Evolutionary conservation across 2,329 filamentous ascomycete species (phyloP).

Genomic region (Colletotrichum graminicola): DNA sequence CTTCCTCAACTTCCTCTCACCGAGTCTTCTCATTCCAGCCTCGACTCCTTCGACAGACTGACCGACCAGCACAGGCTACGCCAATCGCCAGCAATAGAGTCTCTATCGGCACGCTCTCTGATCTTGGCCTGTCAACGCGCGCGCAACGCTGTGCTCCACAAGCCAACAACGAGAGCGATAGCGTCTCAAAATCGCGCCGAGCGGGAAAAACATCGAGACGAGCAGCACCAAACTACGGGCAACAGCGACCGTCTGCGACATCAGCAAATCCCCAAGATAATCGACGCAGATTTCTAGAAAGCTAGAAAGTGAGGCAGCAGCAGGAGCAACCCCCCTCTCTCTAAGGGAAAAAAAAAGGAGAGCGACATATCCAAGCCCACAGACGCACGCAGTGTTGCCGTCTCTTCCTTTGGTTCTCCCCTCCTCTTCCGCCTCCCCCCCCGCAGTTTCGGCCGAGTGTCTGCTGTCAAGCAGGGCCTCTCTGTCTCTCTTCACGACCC

Average conservation of each 20-base stretch:
- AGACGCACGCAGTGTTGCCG: constrained; percentile 31
- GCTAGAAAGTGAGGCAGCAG: constrained; percentile 33
- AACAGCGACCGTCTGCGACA: constrained; percentile 28
- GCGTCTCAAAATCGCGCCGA: constrained; percentile 25
- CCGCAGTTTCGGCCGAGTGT: constrained; percentile 38
- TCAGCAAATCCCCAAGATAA: constrained; percentile 13
- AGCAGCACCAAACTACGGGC: constrained; percentile 34
- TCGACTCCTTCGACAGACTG: constrained; percentile 46
- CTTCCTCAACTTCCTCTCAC: constrained; percentile 53
- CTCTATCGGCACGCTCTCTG: constrained; percentile 42
- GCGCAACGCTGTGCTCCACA: constrained; percentile 41
- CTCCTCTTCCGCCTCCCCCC: background rate
- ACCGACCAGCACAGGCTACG: constrained; percentile 40
- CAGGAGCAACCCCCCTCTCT: constrained; percentile 11
- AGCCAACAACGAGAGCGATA: constrained; percentile 31
- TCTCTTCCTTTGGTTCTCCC: constrained; percentile 36
- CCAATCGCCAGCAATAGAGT: constrained; percentile 41
- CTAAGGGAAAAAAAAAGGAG: constrained; percentile 3
- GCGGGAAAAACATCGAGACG: constrained; percentile 28
- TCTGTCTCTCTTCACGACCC: constrained; percentile 37
- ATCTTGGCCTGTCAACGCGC: constrained; percentile 32
- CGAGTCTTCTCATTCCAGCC: constrained; percentile 56
- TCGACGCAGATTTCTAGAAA: constrained; percentile 14
- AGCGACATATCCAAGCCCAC: constrained; percentile 32
- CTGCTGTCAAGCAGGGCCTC: constrained; percentile 38